A percentile compares a stretch with the other conserved stretches of the same genome.
phyloP scores from a whole-genome alignment of 1,284 basidiomycete species.

The Tranzscheliella williamsii region DNA sequence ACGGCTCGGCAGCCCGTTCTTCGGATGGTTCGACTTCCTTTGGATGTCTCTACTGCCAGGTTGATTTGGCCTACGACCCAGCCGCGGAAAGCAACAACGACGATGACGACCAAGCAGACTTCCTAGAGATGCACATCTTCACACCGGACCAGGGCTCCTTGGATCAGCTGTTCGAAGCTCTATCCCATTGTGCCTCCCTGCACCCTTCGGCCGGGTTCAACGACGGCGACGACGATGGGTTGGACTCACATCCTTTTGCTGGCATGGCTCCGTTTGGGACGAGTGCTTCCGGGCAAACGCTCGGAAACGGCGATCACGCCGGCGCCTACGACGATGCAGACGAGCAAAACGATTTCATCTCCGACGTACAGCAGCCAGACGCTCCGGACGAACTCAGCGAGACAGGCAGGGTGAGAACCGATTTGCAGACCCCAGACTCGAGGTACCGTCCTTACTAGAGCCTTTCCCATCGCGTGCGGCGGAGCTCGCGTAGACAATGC shows the following conservation, averaged over 20 bases:
- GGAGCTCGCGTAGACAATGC: too few relatives aligned
- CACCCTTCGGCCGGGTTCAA: slow-evolving; percentile 68
- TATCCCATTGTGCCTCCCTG: slow-evolving; percentile 84
- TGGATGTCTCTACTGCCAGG: slow-evolving; percentile 58
- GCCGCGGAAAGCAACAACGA: slow-evolving; percentile 37
- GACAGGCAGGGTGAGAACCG: slow-evolving; percentile 89
- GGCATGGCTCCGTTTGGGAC: slow-evolving; percentile 54
- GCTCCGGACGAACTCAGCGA: slow-evolving; percentile 69
- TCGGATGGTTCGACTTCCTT: too few relatives aligned
- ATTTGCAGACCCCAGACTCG: slow-evolving; percentile 74
- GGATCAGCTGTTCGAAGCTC: slow-evolving; percentile 80
- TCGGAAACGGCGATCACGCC: slow-evolving; percentile 65
- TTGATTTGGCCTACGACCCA: too few relatives aligned
- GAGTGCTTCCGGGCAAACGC: slow-evolving; percentile 13
- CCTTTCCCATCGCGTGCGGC: too few relatives aligned
- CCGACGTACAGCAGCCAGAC: slow-evolving; percentile 5
- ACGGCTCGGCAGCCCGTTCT: neutral
- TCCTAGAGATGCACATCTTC: slow-evolving; percentile 52
- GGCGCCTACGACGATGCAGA: slow-evolving; percentile 66
- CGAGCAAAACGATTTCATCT: slow-evolving; percentile 1
- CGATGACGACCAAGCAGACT: slow-evolving; percentile 35
- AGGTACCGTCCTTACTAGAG: slow-evolving; percentile 80
- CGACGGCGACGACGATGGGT: slow-evolving; percentile 65
- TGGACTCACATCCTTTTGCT: slow-evolving; percentile 43
- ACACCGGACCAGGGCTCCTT: slow-evolving; percentile 65